Evolutionary conservation across 306 rosid species (phyloP), one percentile per base, ranked within the genome.

Genomic region (Boehmeria nivea): DNA sequence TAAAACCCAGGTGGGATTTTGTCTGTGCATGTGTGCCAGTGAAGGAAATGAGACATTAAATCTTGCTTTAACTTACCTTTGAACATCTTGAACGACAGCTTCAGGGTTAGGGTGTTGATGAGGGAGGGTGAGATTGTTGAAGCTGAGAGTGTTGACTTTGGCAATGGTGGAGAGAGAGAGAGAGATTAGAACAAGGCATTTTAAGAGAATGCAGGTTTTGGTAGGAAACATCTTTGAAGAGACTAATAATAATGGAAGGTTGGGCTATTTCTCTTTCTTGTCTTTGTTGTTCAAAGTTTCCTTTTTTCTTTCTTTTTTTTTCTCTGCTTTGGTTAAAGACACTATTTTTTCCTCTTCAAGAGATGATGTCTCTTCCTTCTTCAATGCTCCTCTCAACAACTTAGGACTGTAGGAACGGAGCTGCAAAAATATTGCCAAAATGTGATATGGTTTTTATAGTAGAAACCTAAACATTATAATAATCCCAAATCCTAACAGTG

Each of bases 31-130:
- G 15, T 6, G 1, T 26, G 22, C 6, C 20, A 6, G 56, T 2
- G 43, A 19, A 27, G 28, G 19, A 10, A 10, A 6, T 13, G n/a
- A n/a, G n/a, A n/a, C 36, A 31, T 31, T 31, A 31, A 31, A 31
- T 37, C 16, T 0, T 17, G 43, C 18, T 19, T 15, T 7, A 7
- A 15, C 15, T 64, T 78, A 87, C 99, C 95, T 71, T 43, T 87
- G 96, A 58, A 93, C 76, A 62, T 88, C 76, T 0, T 67, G 71
- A 54, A 73, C 95, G 11, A 93, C 84, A 25, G 83, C 51, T 68
- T 93, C 96, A 58, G 99, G 99, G 76, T 75, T 23, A n/a, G 87
- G 89, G 48, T 87, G 93, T 27, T 84, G 95, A 57, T 87, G 89
- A 58, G 90, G 94, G 20, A 81, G 72, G 61, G 83, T 71, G 72